phyloP scores from a whole-genome alignment of 805 yeast genomes.

The Candida fluviatilis region DNA sequence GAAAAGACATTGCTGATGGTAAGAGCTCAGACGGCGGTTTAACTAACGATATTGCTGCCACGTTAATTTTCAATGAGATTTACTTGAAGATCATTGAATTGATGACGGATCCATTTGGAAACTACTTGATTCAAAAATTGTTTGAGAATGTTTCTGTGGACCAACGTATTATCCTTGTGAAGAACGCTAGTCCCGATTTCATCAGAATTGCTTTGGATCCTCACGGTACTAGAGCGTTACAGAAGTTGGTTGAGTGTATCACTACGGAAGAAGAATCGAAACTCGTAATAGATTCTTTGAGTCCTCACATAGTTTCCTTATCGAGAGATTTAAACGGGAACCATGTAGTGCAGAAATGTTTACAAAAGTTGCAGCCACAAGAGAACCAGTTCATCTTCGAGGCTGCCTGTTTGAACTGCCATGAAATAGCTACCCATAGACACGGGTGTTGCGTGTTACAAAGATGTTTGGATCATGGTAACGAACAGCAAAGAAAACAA shows the following conservation, averaged over 20 bases:
- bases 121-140: conserved; percentile 86
- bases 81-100: conserved; percentile 74
- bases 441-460: conserved; percentile 98
- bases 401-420: conserved; percentile 69
- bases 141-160: conserved; percentile 68
- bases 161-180: conserved; percentile 67
- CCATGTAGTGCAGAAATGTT: conserved; percentile 91
- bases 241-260: conserved; percentile 83
- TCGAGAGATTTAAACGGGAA: conserved; percentile 93
- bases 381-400: conserved; percentile 87
- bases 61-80: conserved; percentile 77
- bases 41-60: conserved; percentile 49
- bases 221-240: conserved; percentile 95
- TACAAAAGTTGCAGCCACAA: conserved; percentile 62
- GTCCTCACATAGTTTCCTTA: conserved; percentile 69
- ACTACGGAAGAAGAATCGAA: conserved; percentile 66
- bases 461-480: conserved; percentile 90
- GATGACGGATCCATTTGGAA: conserved; percentile 97
- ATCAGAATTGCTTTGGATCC: conserved; percentile 84
- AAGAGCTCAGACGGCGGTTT: conserved; percentile 8
- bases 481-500: conserved; percentile 59
- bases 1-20: conserved; percentile 30
- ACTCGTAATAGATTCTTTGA: conserved; percentile 55
- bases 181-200: conserved; percentile 68
- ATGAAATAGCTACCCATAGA: conserved; percentile 86